A percentile compares a stretch with the other conserved stretches of the same genome.
phyloP scores from a whole-genome alignment of 1,284 basidiomycete species.

The Fistulinella cinereoalba region DNA sequence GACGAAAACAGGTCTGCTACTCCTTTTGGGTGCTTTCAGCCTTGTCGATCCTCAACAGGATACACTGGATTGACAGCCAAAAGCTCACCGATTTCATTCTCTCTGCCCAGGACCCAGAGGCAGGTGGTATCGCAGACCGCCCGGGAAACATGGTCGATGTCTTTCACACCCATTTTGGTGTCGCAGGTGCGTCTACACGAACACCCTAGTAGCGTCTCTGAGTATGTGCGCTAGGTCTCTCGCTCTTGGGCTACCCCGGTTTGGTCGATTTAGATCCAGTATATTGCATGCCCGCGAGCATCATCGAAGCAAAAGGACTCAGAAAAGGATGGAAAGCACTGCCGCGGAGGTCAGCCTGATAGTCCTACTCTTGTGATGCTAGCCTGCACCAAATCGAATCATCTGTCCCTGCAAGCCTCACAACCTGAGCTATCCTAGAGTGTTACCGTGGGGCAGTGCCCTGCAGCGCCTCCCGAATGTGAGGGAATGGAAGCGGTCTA shows the following conservation, averaged over 20 bases:
- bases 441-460: conserved; percentile 2
- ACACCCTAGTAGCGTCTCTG: background rate
- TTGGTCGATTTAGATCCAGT: conserved; percentile 87
- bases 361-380: conserved; percentile 2
- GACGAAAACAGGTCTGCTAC: conserved; percentile 79
- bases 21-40: conserved; percentile 96
- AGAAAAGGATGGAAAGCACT: conserved; percentile 68
- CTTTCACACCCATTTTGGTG: conserved; percentile 93
- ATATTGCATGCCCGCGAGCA: conserved; percentile 88
- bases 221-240: conserved; percentile 59
- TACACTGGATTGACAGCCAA: conserved; percentile 89
- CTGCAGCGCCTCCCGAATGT: background rate
- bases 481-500: conserved; percentile 20
- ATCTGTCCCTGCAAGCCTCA: background rate
- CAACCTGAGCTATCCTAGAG: background rate
- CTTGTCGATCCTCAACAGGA: conserved; percentile 79
- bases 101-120: conserved; percentile 85
- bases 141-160: conserved; percentile 95
- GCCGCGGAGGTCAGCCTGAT: conserved; percentile 33
- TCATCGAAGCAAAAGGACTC: conserved; percentile 69
- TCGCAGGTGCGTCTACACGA: conserved; percentile 64
- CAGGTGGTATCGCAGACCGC: conserved; percentile 91
- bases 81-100: conserved; percentile 84
- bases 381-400: conserved; percentile 6
- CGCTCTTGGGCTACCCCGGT: conserved; percentile 85